Evolutionary conservation across 495 filamentous ascomycete species (phyloP).

Genomic region (Aspergillus diversus): DNA sequence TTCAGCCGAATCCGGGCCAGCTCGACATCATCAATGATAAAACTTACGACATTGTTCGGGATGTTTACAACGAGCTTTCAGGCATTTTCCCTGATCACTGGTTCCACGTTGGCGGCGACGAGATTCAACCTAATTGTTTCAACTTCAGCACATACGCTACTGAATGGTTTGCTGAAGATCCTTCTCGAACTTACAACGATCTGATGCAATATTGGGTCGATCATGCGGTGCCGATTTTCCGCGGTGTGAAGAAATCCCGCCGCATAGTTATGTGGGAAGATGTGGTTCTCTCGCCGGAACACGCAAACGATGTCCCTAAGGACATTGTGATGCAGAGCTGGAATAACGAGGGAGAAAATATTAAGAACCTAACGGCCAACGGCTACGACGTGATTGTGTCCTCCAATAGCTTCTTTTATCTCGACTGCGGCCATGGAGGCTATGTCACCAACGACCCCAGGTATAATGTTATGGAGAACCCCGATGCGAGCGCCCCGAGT

Average conservation of each 20-base stretch:
- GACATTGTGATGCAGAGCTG: slow-evolving; percentile 59
- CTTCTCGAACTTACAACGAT: slow-evolving; percentile 55
- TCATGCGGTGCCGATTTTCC: slow-evolving; percentile 57
- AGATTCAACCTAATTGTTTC: slow-evolving; percentile 57
- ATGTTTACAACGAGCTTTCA: slow-evolving; percentile 58
- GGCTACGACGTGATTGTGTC: slow-evolving; percentile 61
- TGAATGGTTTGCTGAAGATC: slow-evolving; percentile 53
- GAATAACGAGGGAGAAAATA: slow-evolving; percentile 57
- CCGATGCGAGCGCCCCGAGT: slow-evolving; percentile 42
- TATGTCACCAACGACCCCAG: slow-evolving; percentile 57
- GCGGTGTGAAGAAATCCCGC: slow-evolving; percentile 38
- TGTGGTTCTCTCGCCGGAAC: slow-evolving; percentile 44
- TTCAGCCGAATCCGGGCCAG: slow-evolving; percentile 60
- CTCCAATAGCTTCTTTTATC: slow-evolving; percentile 57
- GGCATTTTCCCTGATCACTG: slow-evolving; percentile 54
- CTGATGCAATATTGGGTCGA: slow-evolving; percentile 60
- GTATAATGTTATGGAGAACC: slow-evolving; percentile 55
- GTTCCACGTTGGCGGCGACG: slow-evolving; percentile 61
- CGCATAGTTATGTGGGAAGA: slow-evolving; percentile 63
- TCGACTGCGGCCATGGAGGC: slow-evolving; percentile 60
- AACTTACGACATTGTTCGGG: slow-evolving; percentile 55
- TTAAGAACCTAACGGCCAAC: slow-evolving; percentile 51
- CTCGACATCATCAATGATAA: slow-evolving; percentile 58
- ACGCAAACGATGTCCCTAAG: slow-evolving; percentile 50
- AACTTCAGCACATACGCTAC: slow-evolving; percentile 53